A percentile compares a stretch with the other conserved stretches of the same genome.
Evolutionary conservation across 495 filamentous ascomycete genomes (phyloP).

Genomic region (Neurospora tetrasperma): DNA sequence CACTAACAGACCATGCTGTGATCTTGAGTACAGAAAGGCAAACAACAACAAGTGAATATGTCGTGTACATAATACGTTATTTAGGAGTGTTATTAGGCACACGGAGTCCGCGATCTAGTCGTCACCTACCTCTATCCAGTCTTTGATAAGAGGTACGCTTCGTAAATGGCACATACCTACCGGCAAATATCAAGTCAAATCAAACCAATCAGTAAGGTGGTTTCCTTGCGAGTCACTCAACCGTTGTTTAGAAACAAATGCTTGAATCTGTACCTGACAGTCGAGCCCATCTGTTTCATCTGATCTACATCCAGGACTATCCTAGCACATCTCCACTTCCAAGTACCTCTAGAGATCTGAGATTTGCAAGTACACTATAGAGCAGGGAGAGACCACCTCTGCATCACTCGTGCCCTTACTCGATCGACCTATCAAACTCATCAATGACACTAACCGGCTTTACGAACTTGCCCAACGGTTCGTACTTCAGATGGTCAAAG

Average conservation of each 20-base stretch:
- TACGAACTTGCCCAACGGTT: constrained; percentile 37
- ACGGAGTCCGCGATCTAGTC: background rate
- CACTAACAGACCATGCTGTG: background rate
- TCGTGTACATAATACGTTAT: background rate
- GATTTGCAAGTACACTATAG: background rate
- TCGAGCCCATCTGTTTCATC: background rate
- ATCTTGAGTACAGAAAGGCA: background rate
- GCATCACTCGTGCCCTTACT: background rate
- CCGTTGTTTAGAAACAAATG: background rate
- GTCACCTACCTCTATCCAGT: background rate
- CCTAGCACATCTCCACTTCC: background rate
- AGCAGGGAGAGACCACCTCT: background rate
- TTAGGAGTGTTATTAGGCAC: background rate
- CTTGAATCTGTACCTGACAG: background rate
- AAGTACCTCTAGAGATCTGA: background rate
- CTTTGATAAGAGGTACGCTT: background rate
- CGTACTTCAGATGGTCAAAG: constrained; percentile 38
- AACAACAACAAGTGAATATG: background rate
- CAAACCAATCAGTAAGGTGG: background rate
- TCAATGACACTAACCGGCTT: constrained; percentile 44
- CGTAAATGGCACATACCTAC: background rate
- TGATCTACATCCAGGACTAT: background rate
- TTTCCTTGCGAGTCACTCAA: background rate
- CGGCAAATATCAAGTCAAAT: background rate
- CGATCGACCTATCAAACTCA: constrained; percentile 26